These are phyloP conservation scores for Cladosporium oxysporum DNA, from an alignment of 2,329 filamentous ascomycete genomes.

Conservation along the genomic window DNA sequence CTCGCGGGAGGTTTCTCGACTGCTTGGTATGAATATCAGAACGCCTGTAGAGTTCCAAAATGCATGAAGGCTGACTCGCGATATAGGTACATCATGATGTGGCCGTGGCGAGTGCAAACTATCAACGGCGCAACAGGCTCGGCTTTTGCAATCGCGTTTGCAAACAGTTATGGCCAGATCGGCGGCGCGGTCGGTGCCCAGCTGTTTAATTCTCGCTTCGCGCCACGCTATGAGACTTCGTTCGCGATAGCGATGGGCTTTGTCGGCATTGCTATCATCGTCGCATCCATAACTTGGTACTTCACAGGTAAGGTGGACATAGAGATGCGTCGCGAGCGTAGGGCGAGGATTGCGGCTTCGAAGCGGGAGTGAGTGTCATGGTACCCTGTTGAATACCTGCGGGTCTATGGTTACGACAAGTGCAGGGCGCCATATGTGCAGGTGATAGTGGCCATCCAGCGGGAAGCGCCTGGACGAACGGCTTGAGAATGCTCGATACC, in stretches of 20 bases:
- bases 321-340: not conserved
- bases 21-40: not conserved
- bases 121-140: slow-evolving; percentile 20
- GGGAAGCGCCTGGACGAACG: too few species aligned
- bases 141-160: slow-evolving; percentile 18
- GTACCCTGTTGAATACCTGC: too few species aligned
- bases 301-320: not conserved
- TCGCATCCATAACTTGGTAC: slow-evolving; percentile 17
- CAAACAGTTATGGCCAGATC: slow-evolving; percentile 37
- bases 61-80: not conserved
- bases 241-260: slow-evolving; percentile 23
- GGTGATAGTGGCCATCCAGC: too few species aligned
- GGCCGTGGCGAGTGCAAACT: slow-evolving; percentile 22
- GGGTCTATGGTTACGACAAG: too few species aligned
- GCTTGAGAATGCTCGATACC: not conserved
- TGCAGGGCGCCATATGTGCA: too few species aligned
- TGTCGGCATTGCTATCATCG: slow-evolving; percentile 10
- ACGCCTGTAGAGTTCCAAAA: not conserved
- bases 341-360: not conserved
- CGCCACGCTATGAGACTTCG: slow-evolving; percentile 13
- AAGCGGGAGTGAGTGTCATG: not conserved
- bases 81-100: slow-evolving; percentile 21
- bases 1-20: slow-evolving; percentile 10
- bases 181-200: slow-evolving; percentile 52
- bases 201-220: slow-evolving; percentile 35